Percentiles rank a stretch among this genome's conserved stretches.
Conservation (phyloP, 179 eudicot genomes). For the Spergularia azorica region DNA sequence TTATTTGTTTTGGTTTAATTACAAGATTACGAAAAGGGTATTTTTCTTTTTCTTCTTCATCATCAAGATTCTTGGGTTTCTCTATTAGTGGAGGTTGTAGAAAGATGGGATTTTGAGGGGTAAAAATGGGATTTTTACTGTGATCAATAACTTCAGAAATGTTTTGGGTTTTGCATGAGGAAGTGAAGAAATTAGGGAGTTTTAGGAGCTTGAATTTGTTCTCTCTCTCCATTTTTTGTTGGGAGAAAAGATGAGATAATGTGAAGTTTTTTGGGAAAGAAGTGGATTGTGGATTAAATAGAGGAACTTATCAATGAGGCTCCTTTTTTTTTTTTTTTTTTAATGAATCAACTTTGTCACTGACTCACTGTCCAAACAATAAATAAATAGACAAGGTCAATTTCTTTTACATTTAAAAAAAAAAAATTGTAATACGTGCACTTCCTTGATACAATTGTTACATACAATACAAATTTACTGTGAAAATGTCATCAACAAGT, state of each 20-base stretch:
- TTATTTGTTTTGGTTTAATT: conserved; percentile 20
- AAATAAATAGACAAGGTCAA: conserved; percentile 16
- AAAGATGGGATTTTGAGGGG: conserved; percentile 24
- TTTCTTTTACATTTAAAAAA: background rate
- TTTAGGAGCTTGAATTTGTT: conserved; percentile 32
- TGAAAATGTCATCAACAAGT: no score
- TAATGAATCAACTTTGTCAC: conserved; percentile 14
- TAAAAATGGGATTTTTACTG: conserved; percentile 24
- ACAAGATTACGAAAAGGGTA: conserved; percentile 18
- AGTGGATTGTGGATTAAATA: conserved; percentile 33
- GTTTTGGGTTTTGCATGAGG: conserved; percentile 40
- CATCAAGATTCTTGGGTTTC: conserved; percentile 1
- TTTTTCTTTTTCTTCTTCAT: conserved; percentile 1
- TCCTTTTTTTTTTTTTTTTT: conserved; percentile 8
- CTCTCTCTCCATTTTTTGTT: conserved; percentile 26
- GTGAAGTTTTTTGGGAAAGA: conserved; percentile 3
- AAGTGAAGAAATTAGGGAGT: conserved; percentile 32
- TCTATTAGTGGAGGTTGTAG: conserved; percentile 22
- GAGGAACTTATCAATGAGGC: conserved; percentile 6
- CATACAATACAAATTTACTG: no score
- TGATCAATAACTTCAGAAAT: conserved; percentile 35
- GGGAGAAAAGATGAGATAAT: conserved; percentile 2
- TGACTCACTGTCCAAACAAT: conserved; percentile 9
- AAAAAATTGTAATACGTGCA: background rate
- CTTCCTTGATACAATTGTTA: no score